phyloP scores from a whole-genome alignment of 805 yeast species.

The Saccharomycopsis olivae region DNA sequence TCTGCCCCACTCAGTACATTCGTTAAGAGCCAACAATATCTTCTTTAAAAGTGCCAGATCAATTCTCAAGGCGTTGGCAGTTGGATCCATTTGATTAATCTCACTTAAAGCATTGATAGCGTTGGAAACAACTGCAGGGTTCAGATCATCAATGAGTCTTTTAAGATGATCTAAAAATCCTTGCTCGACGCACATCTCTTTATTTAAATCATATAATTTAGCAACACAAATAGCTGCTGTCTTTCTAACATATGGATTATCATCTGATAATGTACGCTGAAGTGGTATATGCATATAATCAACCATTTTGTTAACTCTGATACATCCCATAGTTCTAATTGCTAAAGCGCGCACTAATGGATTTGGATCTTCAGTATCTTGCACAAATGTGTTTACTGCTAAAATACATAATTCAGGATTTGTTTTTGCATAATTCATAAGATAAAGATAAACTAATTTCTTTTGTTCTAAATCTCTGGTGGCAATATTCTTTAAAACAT shows the following conservation, averaged over 20 bases:
- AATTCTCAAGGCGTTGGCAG: constrained; percentile 35
- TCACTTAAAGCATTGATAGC: constrained; percentile 81
- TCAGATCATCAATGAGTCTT: constrained; percentile 66
- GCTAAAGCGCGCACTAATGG: constrained; percentile 95
- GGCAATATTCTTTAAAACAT: constrained; percentile 90
- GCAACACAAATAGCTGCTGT: constrained; percentile 98
- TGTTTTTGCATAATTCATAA: constrained; percentile 95
- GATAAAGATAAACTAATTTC: constrained; percentile 84
- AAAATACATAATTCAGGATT: constrained; percentile 93
- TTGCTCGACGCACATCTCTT: constrained; percentile 71
- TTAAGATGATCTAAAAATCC: constrained; percentile 70
- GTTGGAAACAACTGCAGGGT: constrained; percentile 97
- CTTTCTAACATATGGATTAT: constrained; percentile 93
- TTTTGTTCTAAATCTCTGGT: constrained; percentile 95
- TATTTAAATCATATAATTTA: constrained; percentile 78
- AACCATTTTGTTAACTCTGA: constrained; percentile 88
- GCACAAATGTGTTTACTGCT: constrained; percentile 94
- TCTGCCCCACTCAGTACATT: constrained; percentile 99
- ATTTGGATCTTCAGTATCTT: constrained; percentile 91
- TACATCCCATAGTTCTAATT: constrained; percentile 97
- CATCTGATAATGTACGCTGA: constrained; percentile 75
- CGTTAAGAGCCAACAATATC: constrained; percentile 77
- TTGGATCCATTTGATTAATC: constrained; percentile 58
- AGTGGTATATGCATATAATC: constrained; percentile 91
- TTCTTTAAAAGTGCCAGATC: constrained; percentile 34